These are phyloP conservation scores for Hansfordia pulvinata DNA, from an alignment of 2,329 filamentous ascomycete genomes.

Conservation along the genomic window DNA sequence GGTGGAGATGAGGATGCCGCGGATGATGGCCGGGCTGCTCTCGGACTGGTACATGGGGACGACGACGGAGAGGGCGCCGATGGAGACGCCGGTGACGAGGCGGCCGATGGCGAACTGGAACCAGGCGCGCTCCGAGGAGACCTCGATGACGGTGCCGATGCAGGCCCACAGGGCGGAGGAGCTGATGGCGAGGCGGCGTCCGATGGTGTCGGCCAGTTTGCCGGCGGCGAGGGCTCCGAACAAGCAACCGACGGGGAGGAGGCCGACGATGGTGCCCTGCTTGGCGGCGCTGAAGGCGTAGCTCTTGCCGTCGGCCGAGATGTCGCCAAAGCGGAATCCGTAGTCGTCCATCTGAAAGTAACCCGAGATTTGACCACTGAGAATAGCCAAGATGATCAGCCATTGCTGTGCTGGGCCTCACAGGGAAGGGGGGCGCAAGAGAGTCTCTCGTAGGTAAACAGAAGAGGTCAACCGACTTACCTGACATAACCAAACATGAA, in stretches of 20 bases:
- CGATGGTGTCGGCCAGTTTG: constrained; percentile 46
- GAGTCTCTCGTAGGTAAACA: neutral
- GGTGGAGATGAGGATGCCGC: constrained; percentile 47
- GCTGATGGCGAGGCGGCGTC: constrained; percentile 49
- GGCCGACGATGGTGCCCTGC: constrained; percentile 49
- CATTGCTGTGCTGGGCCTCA: neutral
- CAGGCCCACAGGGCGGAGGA: constrained; percentile 47
- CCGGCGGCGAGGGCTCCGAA: constrained; percentile 44
- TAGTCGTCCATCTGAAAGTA: constrained; percentile 49
- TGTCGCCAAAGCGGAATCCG: constrained; percentile 35
- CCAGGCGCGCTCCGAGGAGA: constrained; percentile 42
- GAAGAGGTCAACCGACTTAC: constrained; percentile 17
- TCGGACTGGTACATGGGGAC: constrained; percentile 60
- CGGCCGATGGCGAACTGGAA: constrained; percentile 52
- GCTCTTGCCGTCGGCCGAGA: constrained; percentile 19
- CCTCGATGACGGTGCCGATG: constrained; percentile 50
- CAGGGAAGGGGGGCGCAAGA: neutral
- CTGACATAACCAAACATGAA: constrained; percentile 45
- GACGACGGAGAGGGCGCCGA: constrained; percentile 49
- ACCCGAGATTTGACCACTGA: constrained; percentile 44
- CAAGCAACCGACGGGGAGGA: constrained; percentile 47
- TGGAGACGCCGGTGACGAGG: constrained; percentile 51
- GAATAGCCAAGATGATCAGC: constrained; percentile 2
- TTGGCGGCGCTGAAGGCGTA: constrained; percentile 41
- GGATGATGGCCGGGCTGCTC: constrained; percentile 48